phyloP scores from a whole-genome alignment of 192 early-diverging fungal genomes.

The Umbelopsis vinacea region DNA sequence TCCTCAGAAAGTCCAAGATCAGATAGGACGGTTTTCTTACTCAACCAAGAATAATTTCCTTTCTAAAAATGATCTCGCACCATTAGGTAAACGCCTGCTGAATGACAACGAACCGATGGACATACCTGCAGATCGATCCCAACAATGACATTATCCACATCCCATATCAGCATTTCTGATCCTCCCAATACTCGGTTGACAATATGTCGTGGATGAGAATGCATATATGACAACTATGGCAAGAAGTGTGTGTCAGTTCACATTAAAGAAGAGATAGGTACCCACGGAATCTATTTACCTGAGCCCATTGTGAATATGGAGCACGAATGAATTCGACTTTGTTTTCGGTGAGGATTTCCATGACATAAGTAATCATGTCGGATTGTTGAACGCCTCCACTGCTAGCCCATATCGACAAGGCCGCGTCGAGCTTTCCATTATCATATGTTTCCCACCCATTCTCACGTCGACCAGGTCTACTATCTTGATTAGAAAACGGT shows the following conservation, averaged over 20 bases:
- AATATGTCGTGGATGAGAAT: constrained; percentile 67
- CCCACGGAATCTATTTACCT: constrained; percentile 43
- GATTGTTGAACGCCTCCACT: constrained; percentile 58
- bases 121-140: constrained; percentile 59
- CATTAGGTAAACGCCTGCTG: background rate
- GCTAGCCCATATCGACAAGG: constrained; percentile 59
- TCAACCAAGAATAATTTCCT: constrained; percentile 65
- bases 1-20: constrained; percentile 66
- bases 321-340: constrained; percentile 77
- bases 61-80: constrained; percentile 42
- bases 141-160: constrained; percentile 74
- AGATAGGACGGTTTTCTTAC: constrained; percentile 61
- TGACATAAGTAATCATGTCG: constrained; percentile 68
- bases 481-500: constrained; percentile 67
- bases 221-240: constrained; percentile 69
- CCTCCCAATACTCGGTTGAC: constrained; percentile 75
- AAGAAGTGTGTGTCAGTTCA: background rate
- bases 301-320: constrained; percentile 79
- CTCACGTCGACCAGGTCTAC: constrained; percentile 59
- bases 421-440: constrained; percentile 59
- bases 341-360: constrained; percentile 69
- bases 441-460: constrained; percentile 74
- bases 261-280: background rate
- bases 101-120: background rate
- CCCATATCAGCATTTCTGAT: constrained; percentile 76